Evolutionary conservation across 1,284 basidiomycete species (phyloP), one percentile per base, ranked within the genome.

Genomic region (Trametes versicolor): DNA sequence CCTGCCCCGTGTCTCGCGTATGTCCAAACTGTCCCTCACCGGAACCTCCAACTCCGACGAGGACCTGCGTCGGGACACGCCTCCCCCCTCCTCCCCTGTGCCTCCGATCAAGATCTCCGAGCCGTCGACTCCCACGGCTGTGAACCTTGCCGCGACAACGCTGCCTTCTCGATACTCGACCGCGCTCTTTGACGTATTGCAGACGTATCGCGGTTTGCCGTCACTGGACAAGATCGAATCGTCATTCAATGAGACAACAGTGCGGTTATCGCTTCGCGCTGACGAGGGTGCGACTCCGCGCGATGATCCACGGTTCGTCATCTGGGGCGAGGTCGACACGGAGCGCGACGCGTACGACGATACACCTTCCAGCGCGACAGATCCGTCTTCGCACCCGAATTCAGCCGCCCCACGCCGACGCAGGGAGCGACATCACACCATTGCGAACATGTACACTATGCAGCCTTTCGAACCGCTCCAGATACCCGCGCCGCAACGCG

Each of bases 271-370:
- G 1, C 73, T 90, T 17, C 83, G 86, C 43, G 74, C 85, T 0
- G 88, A 91, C 37, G 86, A 89, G 62, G 86, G 83, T 36, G 87
- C 90, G 8, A 84, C 87, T 0, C 93, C 92, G 1, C 85, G 88
- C 21, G 90, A 95, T 69, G 94, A 96, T 71, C 94, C 94, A 23
- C 86, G 94, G 0, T 96, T 95, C 74, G 92, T 94, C 32, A 89
- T 96, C 19, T 96, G 94, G 94, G 93, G 92, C n/a, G 87, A 92
- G 69, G 75, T 84, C 58, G 65, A 66, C 48, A 48, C 63, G 0
- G 65, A 74, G 13, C 74, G 75, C n/a, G 86, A 88, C 60, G 84
- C 84, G 51, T 65, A 70, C 15, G 72, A 72, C 36, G 65, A 70
- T 8, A 62, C 85, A 0, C 81, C 83, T 41, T 78, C 82, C n/a